These are phyloP conservation scores for Aspergillus melleus DNA, from an alignment of 2,329 filamentous ascomycete genomes.

Conservation along the genomic window DNA sequence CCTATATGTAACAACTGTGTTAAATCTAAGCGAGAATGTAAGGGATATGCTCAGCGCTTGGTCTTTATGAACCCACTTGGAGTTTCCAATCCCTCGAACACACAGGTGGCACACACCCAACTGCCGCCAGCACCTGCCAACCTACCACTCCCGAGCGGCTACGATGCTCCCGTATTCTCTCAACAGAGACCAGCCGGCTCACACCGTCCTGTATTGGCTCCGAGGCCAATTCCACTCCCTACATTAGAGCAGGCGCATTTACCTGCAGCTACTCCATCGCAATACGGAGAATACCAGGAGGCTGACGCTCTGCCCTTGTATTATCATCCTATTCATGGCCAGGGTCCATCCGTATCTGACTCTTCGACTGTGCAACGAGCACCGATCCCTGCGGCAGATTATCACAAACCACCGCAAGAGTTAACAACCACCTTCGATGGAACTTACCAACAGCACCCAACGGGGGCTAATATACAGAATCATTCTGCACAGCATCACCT, in stretches of 20 bases:
- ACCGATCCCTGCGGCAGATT: neutral
- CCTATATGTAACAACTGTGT: conserved; percentile 49
- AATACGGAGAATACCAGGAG: conserved; percentile 1
- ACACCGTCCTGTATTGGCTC: conserved; percentile 37
- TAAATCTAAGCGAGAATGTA: conserved; percentile 48
- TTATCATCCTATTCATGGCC: conserved; percentile 16
- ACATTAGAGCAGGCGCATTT: conserved; percentile 11
- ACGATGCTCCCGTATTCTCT: conserved; percentile 21
- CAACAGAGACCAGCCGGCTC: conserved; percentile 31
- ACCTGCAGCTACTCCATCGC: conserved; percentile 5
- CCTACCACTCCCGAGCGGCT: conserved; percentile 22
- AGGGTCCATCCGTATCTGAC: conserved; percentile 6
- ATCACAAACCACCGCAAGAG: neutral
- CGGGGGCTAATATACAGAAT: neutral
- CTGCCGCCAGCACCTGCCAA: conserved; percentile 15
- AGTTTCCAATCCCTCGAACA: conserved; percentile 27
- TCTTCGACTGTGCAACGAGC: neutral
- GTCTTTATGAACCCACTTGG: conserved; percentile 44
- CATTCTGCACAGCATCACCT: neutral
- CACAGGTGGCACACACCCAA: conserved; percentile 20
- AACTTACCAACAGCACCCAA: neutral
- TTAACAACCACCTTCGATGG: neutral
- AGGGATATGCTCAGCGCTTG: conserved; percentile 44
- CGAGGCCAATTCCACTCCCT: conserved; percentile 24
- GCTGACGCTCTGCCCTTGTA: conserved; percentile 14